Evolutionary conservation across 1,284 basidiomycete genomes (phyloP).

Genomic region (Amylostereum chailletii): DNA sequence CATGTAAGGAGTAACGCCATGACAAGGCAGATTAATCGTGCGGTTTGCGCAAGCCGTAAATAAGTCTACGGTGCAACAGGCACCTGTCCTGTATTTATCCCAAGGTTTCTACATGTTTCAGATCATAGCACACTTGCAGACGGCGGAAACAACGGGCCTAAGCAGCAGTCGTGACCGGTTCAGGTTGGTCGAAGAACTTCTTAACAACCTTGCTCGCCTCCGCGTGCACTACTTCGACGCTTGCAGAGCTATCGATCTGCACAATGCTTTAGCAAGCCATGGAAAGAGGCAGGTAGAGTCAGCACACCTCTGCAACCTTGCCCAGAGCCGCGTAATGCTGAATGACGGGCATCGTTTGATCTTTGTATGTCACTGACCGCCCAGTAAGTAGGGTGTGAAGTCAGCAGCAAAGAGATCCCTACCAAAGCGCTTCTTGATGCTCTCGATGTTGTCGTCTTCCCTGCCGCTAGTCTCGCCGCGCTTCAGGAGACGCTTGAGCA

Average conservation of each 20-base stretch:
- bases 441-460: constrained; percentile 94
- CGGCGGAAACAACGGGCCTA: too few species aligned
- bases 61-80: too few species aligned
- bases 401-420: constrained; percentile 21
- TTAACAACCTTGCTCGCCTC: constrained; percentile 49
- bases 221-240: constrained; percentile 68
- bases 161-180: too few species aligned
- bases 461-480: constrained; percentile 92
- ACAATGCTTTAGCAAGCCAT: constrained; percentile 1
- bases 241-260: constrained; percentile 73
- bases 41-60: too few species aligned
- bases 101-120: too few species aligned
- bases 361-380: constrained; percentile 73
- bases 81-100: too few species aligned
- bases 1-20: too few species aligned
- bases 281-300: not conserved
- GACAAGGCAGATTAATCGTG: too few species aligned
- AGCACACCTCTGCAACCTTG: constrained; percentile 76
- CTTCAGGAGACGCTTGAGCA: constrained; percentile 81
- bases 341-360: constrained; percentile 95
- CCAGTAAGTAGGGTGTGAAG: not conserved
- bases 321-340: constrained; percentile 66
- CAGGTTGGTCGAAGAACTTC: constrained; percentile 20
- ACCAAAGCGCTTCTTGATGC: constrained; percentile 96
- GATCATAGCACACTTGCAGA: too few species aligned